These are phyloP conservation scores for Venturia oleaginea DNA, from an alignment of 2,329 filamentous ascomycete species.

Conservation along the genomic window DNA sequence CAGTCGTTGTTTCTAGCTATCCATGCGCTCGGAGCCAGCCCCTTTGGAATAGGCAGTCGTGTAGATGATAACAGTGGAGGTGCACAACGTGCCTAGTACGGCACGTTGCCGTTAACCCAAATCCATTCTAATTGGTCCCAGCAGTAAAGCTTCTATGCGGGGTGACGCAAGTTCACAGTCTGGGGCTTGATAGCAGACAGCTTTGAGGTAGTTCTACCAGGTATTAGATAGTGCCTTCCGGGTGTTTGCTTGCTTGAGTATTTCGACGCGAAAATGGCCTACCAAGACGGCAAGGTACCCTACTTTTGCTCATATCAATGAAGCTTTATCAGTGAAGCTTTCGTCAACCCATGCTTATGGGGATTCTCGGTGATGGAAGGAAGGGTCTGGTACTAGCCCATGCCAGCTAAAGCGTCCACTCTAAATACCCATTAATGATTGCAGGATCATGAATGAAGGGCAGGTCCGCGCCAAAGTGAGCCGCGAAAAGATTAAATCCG, in stretches of 20 bases:
- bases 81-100: neutral
- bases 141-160: neutral
- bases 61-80: neutral
- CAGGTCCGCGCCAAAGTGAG: neutral
- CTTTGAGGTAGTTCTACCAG: neutral
- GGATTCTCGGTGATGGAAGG: neutral
- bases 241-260: neutral
- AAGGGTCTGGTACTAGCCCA: neutral
- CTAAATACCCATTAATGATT: neutral
- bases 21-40: neutral
- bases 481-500: neutral
- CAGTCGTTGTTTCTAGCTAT: neutral
- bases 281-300: neutral
- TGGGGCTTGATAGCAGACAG: neutral
- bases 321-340: neutral
- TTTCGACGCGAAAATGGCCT: neutral
- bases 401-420: neutral
- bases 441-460: neutral
- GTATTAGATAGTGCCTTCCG: neutral
- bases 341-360: neutral
- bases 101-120: neutral
- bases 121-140: neutral
- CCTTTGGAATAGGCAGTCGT: neutral
- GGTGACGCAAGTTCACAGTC: neutral
- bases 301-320: neutral